Percentiles rank a stretch among this genome's conserved stretches.
Conservation (phyloP, 148 eudicot species). For the Oxyria digyna region DNA sequence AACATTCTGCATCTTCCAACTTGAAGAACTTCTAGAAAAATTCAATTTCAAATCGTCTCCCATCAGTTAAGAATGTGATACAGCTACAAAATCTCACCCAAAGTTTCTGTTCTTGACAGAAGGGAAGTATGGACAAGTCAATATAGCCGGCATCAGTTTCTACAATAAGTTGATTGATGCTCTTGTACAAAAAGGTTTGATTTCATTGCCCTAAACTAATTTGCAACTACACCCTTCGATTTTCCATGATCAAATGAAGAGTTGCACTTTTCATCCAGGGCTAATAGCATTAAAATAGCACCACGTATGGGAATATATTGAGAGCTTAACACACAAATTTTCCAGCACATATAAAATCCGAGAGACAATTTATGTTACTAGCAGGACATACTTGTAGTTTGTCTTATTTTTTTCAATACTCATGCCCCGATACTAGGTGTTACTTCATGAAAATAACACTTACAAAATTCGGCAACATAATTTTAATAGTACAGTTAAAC, state of each 20-base stretch:
- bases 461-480: not conserved
- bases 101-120: conserved; percentile 21
- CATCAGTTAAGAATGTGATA: not conserved
- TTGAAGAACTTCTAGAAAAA: not conserved
- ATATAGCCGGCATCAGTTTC: conserved; percentile 35
- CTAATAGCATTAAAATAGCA: not conserved
- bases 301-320: not conserved
- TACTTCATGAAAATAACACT: not conserved
- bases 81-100: not conserved
- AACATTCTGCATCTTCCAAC: conserved; percentile 6
- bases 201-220: not conserved
- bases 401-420: not conserved
- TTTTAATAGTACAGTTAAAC: not conserved
- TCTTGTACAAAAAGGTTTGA: conserved; percentile 41
- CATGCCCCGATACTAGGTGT: not conserved
- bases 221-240: not conserved
- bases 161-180: conserved; percentile 46
- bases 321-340: not conserved
- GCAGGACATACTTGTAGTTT: not conserved
- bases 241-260: not conserved
- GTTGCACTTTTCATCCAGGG: not conserved
- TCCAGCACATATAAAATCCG: not conserved
- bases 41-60: not conserved
- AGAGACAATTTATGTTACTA: not conserved
- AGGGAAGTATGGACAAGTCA: conserved; percentile 52